Evolutionary conservation across 257 asterid genomes (phyloP).

Genomic region (Penstemon newberryi): DNA sequence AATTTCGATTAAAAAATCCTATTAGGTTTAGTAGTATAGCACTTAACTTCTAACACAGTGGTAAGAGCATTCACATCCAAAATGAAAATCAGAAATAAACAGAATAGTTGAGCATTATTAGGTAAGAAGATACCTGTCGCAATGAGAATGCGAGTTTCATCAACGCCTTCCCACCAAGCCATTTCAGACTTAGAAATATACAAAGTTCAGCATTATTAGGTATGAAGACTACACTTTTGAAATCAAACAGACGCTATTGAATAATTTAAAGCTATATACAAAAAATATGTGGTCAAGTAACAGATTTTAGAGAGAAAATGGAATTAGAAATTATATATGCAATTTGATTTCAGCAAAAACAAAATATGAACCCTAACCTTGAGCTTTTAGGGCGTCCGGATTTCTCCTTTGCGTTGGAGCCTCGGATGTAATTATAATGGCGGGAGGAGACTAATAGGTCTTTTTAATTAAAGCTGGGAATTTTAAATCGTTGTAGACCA

Average conservation of each 20-base stretch:
- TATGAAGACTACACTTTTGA: too few relatives aligned
- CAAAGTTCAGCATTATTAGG: not conserved
- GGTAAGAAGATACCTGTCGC: conserved; percentile 54
- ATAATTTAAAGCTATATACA: too few relatives aligned
- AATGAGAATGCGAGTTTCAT: conserved; percentile 71
- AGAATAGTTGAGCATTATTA: not conserved
- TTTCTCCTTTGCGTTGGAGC: not conserved
- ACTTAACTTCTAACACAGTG: too few relatives aligned
- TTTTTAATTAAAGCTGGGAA: too few relatives aligned
- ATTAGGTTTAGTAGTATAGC: too few relatives aligned
- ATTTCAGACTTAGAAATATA: conserved; percentile 23
- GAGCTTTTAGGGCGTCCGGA: not conserved
- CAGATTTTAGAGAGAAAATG: not conserved
- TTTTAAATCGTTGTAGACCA: too few relatives aligned
- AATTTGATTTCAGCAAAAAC: not conserved
- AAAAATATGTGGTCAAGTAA: too few relatives aligned
- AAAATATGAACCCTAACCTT: conserved; percentile 12
- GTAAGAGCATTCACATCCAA: not conserved
- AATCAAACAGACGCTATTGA: too few relatives aligned
- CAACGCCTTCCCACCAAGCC: conserved; percentile 77
- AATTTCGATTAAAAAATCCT: too few relatives aligned
- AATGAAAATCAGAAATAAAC: not conserved
- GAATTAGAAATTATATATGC: not conserved
- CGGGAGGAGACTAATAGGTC: not conserved
- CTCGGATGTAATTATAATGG: not conserved